phyloP scores from a whole-genome alignment of 2,329 filamentous ascomycete genomes.

The Akanthomyces muscarius region DNA sequence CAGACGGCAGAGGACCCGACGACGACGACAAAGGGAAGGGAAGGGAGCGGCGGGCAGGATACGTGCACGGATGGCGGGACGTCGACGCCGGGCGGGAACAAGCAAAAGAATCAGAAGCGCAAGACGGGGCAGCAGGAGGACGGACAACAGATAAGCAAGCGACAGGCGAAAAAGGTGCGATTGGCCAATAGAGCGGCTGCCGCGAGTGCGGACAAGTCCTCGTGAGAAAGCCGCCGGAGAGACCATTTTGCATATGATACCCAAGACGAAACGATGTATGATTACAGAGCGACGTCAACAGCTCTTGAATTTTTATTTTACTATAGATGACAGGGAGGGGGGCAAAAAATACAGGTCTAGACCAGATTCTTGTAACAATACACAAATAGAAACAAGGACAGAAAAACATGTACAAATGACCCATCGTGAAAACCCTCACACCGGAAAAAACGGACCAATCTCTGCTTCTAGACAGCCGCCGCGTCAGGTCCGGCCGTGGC shows the following conservation, averaged over 20 bases:
- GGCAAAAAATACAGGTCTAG: constrained; percentile 1
- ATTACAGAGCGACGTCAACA: neutral
- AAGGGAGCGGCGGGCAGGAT: constrained; percentile 10
- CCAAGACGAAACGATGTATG: constrained; percentile 7
- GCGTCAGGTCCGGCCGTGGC: neutral
- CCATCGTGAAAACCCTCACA: too few relatives aligned
- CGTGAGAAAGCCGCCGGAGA: constrained; percentile 26
- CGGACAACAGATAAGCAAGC: constrained; percentile 43
- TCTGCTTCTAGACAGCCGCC: neutral
- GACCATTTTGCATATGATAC: constrained; percentile 18
- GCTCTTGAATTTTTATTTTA: constrained; percentile 1
- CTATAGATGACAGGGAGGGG: constrained; percentile 1
- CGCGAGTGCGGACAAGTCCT: constrained; percentile 23
- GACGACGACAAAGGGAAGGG: constrained; percentile 10
- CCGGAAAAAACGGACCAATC: neutral
- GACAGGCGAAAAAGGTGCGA: constrained; percentile 56
- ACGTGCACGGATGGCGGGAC: neutral
- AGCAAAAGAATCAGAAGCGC: constrained; percentile 38
- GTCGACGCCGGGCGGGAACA: constrained; percentile 20
- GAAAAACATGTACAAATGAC: neutral
- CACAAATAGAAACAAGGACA: constrained; percentile 1
- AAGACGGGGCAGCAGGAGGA: constrained; percentile 37
- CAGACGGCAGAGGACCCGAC: constrained; percentile 54
- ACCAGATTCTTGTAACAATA: neutral
- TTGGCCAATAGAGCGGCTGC: constrained; percentile 40